Evolutionary conservation across 164 flowering plant species (phyloP).

Genomic region (Stephania japonica): DNA sequence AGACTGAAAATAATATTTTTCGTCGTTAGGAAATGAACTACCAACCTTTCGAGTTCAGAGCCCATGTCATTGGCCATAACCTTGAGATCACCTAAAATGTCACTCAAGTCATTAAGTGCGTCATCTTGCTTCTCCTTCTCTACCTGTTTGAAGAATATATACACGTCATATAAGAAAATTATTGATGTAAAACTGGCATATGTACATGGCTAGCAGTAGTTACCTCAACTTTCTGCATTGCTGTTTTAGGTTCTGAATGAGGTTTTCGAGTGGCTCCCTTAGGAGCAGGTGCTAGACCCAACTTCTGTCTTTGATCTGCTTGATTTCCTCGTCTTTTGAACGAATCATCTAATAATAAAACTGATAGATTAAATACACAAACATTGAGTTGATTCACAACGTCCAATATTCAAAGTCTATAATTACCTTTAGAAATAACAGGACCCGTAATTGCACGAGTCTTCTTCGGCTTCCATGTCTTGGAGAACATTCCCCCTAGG

Average conservation of each 20-base stretch:
- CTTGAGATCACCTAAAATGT: slow-evolving; percentile 71
- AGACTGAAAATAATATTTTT: background rate
- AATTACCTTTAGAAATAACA: slow-evolving; percentile 40
- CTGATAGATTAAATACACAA: slow-evolving; percentile 2
- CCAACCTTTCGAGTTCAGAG: slow-evolving; percentile 61
- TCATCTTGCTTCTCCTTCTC: slow-evolving; percentile 81
- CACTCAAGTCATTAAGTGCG: slow-evolving; percentile 60
- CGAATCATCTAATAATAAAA: slow-evolving; percentile 44
- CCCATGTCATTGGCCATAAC: slow-evolving; percentile 88
- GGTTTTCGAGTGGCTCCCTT: slow-evolving; percentile 41
- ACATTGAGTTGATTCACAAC: background rate
- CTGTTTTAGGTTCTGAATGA: slow-evolving; percentile 46
- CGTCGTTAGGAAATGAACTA: background rate
- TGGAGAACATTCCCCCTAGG: slow-evolving; percentile 90
- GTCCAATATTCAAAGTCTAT: background rate
- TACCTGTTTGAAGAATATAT: slow-evolving; percentile 31
- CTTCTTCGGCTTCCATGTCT: slow-evolving; percentile 93
- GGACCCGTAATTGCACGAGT: slow-evolving; percentile 63
- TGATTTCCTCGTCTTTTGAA: slow-evolving; percentile 32
- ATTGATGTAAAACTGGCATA: background rate
- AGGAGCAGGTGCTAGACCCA: slow-evolving; percentile 47
- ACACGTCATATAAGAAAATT: background rate
- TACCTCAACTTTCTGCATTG: slow-evolving; percentile 83
- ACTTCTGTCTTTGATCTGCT: slow-evolving; percentile 55
- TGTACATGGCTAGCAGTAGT: slow-evolving; percentile 9